These are phyloP conservation scores for Penicillium olsonii DNA, from an alignment of 2,329 filamentous ascomycete genomes.

Conservation along the genomic window DNA sequence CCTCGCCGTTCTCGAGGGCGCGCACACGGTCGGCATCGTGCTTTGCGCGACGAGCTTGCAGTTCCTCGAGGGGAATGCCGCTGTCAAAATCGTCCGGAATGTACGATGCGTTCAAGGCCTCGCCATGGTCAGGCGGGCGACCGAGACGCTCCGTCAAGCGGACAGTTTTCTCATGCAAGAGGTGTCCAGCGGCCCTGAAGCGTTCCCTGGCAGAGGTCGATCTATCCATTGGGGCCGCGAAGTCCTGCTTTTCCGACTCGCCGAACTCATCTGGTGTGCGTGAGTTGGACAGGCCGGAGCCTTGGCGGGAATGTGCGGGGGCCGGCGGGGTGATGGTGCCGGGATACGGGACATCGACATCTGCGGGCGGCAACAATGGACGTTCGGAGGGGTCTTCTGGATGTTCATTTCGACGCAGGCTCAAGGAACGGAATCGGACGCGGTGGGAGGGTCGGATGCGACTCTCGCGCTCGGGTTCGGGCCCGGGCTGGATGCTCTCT, in stretches of 20 bases:
- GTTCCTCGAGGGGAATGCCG: constrained; percentile 23
- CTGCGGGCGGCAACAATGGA: constrained; percentile 18
- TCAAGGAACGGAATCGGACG: constrained; percentile 26
- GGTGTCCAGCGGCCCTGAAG: constrained; percentile 30
- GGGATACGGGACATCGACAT: constrained; percentile 15
- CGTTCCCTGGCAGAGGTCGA: constrained; percentile 25
- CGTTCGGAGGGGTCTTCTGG: constrained; percentile 7
- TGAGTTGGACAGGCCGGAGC: constrained; percentile 12
- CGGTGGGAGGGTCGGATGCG: constrained; percentile 18
- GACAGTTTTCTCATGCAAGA: constrained; percentile 33
- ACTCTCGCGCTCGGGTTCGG: background rate
- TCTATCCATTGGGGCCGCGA: constrained; percentile 9
- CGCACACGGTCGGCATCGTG: constrained; percentile 17
- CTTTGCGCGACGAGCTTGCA: constrained; percentile 23
- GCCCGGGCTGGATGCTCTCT: background rate
- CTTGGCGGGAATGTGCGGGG: constrained; percentile 20
- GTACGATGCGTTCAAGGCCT: constrained; percentile 30
- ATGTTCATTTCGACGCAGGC: constrained; percentile 3
- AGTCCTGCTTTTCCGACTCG: constrained; percentile 17
- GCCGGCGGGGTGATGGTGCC: constrained; percentile 27
- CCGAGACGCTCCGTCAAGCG: constrained; percentile 32
- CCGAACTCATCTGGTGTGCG: constrained; percentile 7
- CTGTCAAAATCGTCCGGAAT: constrained; percentile 34
- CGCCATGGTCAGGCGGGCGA: constrained; percentile 34
- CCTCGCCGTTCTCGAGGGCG: constrained; percentile 20